Evolutionary conservation across 768 basidiomycete genomes (phyloP).

Genomic region (Tricholoma furcatifolium): DNA sequence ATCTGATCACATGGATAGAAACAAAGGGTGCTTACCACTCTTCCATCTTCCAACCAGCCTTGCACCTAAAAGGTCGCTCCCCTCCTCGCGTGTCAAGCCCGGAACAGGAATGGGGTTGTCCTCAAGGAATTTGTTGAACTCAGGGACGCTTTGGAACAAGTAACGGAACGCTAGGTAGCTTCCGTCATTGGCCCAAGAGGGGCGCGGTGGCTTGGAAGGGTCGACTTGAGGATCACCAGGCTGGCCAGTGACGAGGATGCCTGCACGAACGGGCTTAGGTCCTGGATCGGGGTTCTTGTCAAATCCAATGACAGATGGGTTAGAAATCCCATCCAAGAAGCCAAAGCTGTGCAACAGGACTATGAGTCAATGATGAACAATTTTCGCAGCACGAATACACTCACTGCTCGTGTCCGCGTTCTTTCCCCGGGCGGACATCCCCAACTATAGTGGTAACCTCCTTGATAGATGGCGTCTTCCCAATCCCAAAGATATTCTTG

Average conservation of each 20-base stretch:
- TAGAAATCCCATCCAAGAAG: constrained; percentile 51
- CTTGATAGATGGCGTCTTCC: constrained; percentile 29
- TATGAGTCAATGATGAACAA: background rate
- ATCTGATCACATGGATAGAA: background rate
- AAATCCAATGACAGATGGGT: constrained; percentile 45
- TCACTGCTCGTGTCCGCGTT: constrained; percentile 48
- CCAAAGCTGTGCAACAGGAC: constrained; percentile 37
- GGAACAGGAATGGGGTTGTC: constrained; percentile 36
- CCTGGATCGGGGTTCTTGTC: constrained; percentile 33
- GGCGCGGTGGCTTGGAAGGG: constrained; percentile 21
- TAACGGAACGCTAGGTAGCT: constrained; percentile 53
- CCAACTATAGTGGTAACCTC: constrained; percentile 37
- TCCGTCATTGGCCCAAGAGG: constrained; percentile 46
- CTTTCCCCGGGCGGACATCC: constrained; percentile 42
- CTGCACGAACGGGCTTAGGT: constrained; percentile 37
- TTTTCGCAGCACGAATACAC: constrained; percentile 4
- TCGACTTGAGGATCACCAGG: constrained; percentile 33
- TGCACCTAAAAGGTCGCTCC: constrained; percentile 50
- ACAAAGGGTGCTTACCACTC: constrained; percentile 35
- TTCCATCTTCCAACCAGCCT: constrained; percentile 56
- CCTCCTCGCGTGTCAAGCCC: constrained; percentile 35
- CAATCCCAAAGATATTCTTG: constrained; percentile 33
- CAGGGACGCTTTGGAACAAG: constrained; percentile 50
- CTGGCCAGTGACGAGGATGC: constrained; percentile 44
- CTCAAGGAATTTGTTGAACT: constrained; percentile 46